Percentiles rank a stretch among this genome's conserved stretches.
phyloP scores from a whole-genome alignment of 2,329 filamentous ascomycete species.

The Botrytis galanthina region DNA sequence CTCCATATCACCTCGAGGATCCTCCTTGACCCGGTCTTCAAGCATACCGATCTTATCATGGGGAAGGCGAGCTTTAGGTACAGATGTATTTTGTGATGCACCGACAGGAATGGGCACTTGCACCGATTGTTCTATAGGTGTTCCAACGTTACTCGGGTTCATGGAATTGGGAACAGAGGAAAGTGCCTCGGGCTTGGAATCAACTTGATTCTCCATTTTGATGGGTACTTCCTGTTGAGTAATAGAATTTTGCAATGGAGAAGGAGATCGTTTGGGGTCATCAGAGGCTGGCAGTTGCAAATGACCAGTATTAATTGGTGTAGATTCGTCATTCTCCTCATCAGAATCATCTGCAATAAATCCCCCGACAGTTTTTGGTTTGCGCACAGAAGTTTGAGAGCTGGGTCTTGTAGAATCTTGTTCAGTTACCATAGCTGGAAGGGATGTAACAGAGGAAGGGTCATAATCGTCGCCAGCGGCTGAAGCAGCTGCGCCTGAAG shows the following conservation, averaged over 20 bases:
- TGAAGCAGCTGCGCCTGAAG: conserved; percentile 35
- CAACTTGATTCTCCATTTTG: conserved; percentile 35
- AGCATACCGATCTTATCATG: conserved; percentile 47
- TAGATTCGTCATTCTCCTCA: conserved; percentile 37
- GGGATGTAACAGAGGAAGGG: conserved; percentile 37
- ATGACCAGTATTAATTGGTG: conserved; percentile 29
- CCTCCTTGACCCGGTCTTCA: conserved; percentile 88
- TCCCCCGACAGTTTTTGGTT: conserved; percentile 39
- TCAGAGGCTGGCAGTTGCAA: conserved; percentile 32
- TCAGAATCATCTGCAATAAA: conserved; percentile 41
- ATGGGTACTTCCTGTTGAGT: conserved; percentile 32
- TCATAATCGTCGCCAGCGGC: conserved; percentile 39
- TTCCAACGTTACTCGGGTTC: conserved; percentile 29
- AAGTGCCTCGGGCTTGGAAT: conserved; percentile 29
- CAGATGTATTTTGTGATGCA: conserved; percentile 29
- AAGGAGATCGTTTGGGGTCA: conserved; percentile 35
- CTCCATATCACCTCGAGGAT: conserved; percentile 87
- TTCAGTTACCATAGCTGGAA: conserved; percentile 34
- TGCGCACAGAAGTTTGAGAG: conserved; percentile 37
- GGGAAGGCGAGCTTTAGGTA: conserved; percentile 39
- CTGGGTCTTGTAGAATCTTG: conserved; percentile 37
- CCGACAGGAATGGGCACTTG: conserved; percentile 31
- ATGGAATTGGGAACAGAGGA: conserved; percentile 32
- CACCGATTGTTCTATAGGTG: conserved; percentile 31
- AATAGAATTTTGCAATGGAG: conserved; percentile 36